Evolutionary conservation across 352 stramenopile species (phyloP), one percentile per base, ranked within the genome.

Genomic region (Phytopythium sindhum): DNA sequence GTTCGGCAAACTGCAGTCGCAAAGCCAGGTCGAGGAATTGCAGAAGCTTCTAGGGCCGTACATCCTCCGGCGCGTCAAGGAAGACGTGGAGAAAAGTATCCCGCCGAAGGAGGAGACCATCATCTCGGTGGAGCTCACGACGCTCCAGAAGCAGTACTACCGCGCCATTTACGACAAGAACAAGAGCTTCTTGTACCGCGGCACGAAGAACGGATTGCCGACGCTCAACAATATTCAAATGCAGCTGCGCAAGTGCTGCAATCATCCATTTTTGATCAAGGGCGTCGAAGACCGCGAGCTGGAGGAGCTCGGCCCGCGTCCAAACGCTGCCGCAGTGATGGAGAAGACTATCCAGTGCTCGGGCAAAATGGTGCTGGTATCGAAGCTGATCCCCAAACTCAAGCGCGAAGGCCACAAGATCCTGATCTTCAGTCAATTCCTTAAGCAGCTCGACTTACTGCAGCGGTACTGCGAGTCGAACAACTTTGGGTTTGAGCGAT

Each of bases 161-260:
- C 83, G 97, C 31, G 97, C 98, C 3, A 97, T 99, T 26, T 99
- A 99, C 75, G 97, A 99, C 78, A 99, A 98, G 72, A 99, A 99
- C 76, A 96, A 98, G 41, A 95, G 91, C 24, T 99, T 99, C 62
- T 68, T 99, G 65, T 97, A 96, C 50, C 78, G 87, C 31, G 88
- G 87, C 1, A 91, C 84, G 17, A 92, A 96, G 68, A 95, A 95
- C 57, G 84, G 81, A 7, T 64, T 96, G 11, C 88, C 87, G 21
- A 91, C 87, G 57, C 81, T 99, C 29, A 99, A 98, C 72, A 99
- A 99, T 78, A 94, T 99, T 59, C 97, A 98, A 44, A 98, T 99
- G 81, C 94, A 99, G 78, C 74, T 99, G 26, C 81, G 97, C 37
- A 99, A 99, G 73, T 99, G 97, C 75, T 99, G 98, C 72, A 99